Evolutionary conservation across 2,329 filamentous ascomycete species (phyloP).

Genomic region (Apiospora arundinis): DNA sequence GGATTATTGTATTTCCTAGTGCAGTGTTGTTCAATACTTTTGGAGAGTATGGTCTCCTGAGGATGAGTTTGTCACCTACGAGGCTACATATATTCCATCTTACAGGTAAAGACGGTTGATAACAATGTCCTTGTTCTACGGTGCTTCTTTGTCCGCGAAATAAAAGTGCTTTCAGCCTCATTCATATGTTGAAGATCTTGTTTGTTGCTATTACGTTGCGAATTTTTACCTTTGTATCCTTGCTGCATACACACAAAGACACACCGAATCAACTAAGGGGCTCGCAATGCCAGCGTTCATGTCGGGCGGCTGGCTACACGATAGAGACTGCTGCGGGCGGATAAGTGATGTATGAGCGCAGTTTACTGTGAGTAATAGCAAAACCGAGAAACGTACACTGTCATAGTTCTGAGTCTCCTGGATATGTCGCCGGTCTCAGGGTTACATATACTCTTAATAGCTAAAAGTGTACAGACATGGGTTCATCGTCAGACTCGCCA

Average conservation of each 20-base stretch:
- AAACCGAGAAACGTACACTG: no score
- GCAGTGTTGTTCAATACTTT: not conserved
- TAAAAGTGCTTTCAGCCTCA: no score
- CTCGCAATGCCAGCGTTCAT: no score
- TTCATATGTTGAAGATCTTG: not conserved
- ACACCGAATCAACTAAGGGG: not conserved
- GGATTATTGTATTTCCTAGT: not conserved
- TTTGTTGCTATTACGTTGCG: not conserved
- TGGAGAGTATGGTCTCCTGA: not conserved
- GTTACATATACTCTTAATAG: no score
- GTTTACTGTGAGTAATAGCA: not conserved
- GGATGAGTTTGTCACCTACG: no score
- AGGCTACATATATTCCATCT: not conserved
- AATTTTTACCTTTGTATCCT: not conserved
- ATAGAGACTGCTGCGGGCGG: no score
- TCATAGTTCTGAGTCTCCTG: no score
- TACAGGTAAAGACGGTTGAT: not conserved
- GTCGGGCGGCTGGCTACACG: not conserved
- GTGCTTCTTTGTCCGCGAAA: not conserved
- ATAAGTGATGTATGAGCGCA: no score
- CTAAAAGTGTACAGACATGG: no score
- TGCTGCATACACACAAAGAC: not conserved
- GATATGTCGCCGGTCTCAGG: no score
- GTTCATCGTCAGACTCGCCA: no score
- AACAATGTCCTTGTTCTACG: not conserved